Percentiles rank a stretch among this genome's conserved stretches.
Evolutionary conservation across 1,284 basidiomycete genomes (phyloP).

Genomic region (Chalciporus sp.): DNA sequence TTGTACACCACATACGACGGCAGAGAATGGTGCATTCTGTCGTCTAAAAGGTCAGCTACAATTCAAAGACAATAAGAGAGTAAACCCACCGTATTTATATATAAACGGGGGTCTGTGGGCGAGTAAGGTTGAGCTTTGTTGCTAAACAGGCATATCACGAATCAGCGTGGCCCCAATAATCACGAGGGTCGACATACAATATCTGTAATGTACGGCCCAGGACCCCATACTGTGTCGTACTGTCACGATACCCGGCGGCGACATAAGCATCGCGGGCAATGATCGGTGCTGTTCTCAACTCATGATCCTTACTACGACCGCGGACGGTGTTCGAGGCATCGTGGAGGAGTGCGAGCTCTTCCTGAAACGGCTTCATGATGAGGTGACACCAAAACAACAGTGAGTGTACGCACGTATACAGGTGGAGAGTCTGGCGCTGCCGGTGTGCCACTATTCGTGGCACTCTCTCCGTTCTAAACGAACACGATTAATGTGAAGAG

Average conservation of each 20-base stretch:
- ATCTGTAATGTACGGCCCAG: conserved; percentile 49
- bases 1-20: conserved; percentile 62
- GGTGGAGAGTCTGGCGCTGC: conserved; percentile 6
- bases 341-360: conserved; percentile 47
- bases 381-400: background rate
- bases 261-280: conserved; percentile 55
- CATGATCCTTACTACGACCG: conserved; percentile 39
- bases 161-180: background rate
- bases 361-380: conserved; percentile 21
- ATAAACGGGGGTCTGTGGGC: conserved; percentile 50
- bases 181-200: conserved; percentile 39
- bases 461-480: conserved; percentile 10
- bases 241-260: conserved; percentile 33
- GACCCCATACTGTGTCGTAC: conserved; percentile 56
- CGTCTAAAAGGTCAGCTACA: background rate
- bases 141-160: conserved; percentile 7
- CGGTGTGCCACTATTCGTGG: conserved; percentile 4
- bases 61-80: background rate
- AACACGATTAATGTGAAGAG: background rate
- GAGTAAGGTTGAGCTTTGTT: conserved; percentile 35
- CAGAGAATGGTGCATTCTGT: conserved; percentile 63
- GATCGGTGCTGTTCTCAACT: conserved; percentile 54
- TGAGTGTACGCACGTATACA: conserved; percentile 25
- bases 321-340: conserved; percentile 28
- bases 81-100: conserved; percentile 58